Evolutionary conservation across 1,284 basidiomycete species (phyloP), one percentile per base, ranked within the genome.

Genomic region (Microbotryum intermedium): DNA sequence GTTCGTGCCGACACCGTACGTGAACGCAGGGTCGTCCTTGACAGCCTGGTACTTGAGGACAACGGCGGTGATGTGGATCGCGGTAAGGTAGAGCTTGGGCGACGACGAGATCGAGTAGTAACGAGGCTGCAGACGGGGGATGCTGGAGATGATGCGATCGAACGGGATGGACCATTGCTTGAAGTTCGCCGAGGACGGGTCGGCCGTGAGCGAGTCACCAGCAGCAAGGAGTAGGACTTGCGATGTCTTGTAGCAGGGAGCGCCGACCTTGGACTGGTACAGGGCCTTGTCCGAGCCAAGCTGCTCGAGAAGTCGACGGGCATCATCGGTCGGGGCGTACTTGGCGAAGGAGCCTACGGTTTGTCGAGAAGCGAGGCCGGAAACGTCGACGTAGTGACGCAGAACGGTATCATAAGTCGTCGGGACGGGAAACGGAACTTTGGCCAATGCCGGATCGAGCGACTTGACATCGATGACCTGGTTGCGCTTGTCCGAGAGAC

Each of bases 41-140:
- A 62, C 71, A 13, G 88, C 87, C 74, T 90, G 78, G 75, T 92
- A 94, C 74, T 91, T 89, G 73, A 94, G 84, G 13, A 97, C 90
- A 55, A 98, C 94, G 57, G 85, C 88, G 21, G 95, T 98, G 71
- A 94, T 85, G 76, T 99, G 94, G 66, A 99, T 89, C 6, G 87
- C 79, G 67, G 83, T 85, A 44, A 92, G 85, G 75, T 90, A 76
- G 48, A 97, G 79, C 76, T 97, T 97, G 53, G 95, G 91, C 64
- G 88, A 90, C 26, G 92, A 97, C 18, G 94, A 97, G 76, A 98
- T 98, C 47, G 95, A 98, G 77, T 97, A 98, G 80, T 88, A 98
- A 61, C 94, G 87, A 44, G 94, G 93, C 73, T 95, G 91, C 23
- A 98, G 82, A 68, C 94, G 90, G 43, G 91, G 86, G 55, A 97